Evolutionary conservation across 2,329 filamentous ascomycete genomes (phyloP), one percentile per base, ranked within the genome.

Genomic region (Ophiostoma pallidulum): DNA sequence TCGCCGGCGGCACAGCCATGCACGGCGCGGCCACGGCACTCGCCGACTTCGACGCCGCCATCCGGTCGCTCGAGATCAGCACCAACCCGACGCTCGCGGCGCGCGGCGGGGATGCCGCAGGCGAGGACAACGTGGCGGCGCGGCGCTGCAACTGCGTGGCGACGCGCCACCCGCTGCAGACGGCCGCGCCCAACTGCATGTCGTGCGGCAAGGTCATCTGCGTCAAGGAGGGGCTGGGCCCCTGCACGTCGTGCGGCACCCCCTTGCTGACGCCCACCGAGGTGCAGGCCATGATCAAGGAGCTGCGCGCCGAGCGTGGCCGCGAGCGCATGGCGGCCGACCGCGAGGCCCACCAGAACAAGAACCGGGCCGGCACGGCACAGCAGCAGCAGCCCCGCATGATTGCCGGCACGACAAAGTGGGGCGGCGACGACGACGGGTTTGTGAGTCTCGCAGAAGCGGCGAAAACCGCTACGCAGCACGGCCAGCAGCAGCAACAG

Each of bases 141-240:
- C 77, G 84, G 7, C 80, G 80, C 48, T 98, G 92, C 65, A 85
- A 85, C 57, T 98, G 92, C 63, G 88, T 94, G 59, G 92, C 86
- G 0, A 81, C 85, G 0, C 78, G 86, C 2, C 92, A 98, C 63
- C 86, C 91, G 1, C 75, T 97, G 3, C 83, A 96, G 38, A 79
- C 79, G n/a, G 89, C 91, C 0, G 89, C 90, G 0, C 92, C 92
- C 1, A 98, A 97, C 62, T 98, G 92, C 61, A 69, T 94, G 14
- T 82, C 77, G 38, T 98, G 92, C 58, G 92, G 92, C 50, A 97
- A 97, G 63, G 88, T 98, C 12, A 83, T 97, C 47, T 98, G 92
- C 62, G 80, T 94, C 20, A 90, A 92, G 59, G 90, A 98, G 65
- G 92, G 92, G 0, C 73, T 97, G 1, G 91, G 91, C 0, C 91